phyloP scores from a whole-genome alignment of 257 asterid genomes.

The Penstemon newberryi region DNA sequence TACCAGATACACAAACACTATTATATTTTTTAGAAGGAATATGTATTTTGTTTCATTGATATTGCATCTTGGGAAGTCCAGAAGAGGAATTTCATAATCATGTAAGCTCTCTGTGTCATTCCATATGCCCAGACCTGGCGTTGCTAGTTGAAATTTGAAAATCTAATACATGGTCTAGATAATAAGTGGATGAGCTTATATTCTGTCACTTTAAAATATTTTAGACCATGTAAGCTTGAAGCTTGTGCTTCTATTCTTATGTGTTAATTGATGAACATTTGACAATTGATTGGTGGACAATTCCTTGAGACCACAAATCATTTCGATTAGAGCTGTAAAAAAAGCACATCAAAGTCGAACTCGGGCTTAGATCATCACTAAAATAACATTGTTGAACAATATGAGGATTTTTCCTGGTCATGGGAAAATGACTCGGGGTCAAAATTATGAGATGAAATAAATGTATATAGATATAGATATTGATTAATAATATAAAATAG shows the following conservation, averaged over 20 bases:
- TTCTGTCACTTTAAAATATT: neutral
- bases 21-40: slow-evolving; percentile 17
- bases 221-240: neutral
- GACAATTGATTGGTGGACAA: neutral
- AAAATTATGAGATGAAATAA: neutral
- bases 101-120: neutral
- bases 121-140: neutral
- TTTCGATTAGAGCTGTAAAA: neutral
- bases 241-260: neutral
- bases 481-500: neutral
- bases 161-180: neutral
- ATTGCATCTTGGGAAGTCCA: slow-evolving; percentile 20
- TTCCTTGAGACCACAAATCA: neutral
- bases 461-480: neutral
- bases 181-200: slow-evolving; percentile 17
- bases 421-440: neutral
- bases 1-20: neutral
- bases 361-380: neutral
- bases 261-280: neutral
- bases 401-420: neutral
- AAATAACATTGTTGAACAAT: neutral
- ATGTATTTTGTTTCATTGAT: neutral
- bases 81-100: neutral
- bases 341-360: neutral
- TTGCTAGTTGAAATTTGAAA: neutral